Percentiles rank a stretch among this genome's conserved stretches.
These are phyloP conservation scores for Schwanniomyces yamadae DNA, from an alignment of 805 yeast genomes.

Conservation along the genomic window DNA sequence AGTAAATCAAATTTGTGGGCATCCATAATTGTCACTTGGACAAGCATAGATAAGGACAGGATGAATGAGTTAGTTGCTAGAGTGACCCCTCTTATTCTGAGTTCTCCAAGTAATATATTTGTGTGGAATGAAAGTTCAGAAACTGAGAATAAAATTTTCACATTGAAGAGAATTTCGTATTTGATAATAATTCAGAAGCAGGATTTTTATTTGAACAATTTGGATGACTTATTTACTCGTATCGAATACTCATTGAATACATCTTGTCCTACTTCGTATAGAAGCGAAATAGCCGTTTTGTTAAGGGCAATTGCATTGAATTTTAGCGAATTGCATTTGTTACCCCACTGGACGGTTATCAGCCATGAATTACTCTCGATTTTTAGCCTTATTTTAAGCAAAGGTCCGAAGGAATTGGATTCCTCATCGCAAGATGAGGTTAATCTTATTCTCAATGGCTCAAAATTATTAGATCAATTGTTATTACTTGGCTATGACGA, in stretches of 20 bases:
- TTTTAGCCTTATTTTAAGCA: slow-evolving; percentile 39
- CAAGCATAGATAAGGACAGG: slow-evolving; percentile 59
- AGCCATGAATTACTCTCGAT: slow-evolving; percentile 58
- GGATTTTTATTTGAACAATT: slow-evolving; percentile 51
- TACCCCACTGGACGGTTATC: slow-evolving; percentile 68
- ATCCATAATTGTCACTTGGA: slow-evolving; percentile 60
- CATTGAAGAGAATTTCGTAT: slow-evolving; percentile 63
- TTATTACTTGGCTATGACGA: slow-evolving; percentile 72
- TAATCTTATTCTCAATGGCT: slow-evolving; percentile 52
- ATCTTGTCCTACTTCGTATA: slow-evolving; percentile 32
- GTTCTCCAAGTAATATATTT: slow-evolving; percentile 59
- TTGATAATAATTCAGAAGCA: slow-evolving; percentile 60
- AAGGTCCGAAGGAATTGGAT: slow-evolving; percentile 21
- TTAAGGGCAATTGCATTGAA: slow-evolving; percentile 65
- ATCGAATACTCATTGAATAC: slow-evolving; percentile 30
- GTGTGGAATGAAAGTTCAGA: slow-evolving; percentile 71
- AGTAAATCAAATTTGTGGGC: slow-evolving; percentile 47
- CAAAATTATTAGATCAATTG: slow-evolving; percentile 77
- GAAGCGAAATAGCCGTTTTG: slow-evolving; percentile 50
- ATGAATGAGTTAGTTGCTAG: slow-evolving; percentile 40
- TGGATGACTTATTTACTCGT: slow-evolving; percentile 47
- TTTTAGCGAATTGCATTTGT: slow-evolving; percentile 62
- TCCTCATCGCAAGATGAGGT: slow-evolving; percentile 37
- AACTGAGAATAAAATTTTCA: slow-evolving; percentile 48
- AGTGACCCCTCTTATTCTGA: slow-evolving; percentile 33